These are phyloP conservation scores for Elaeis guineensis DNA, from an alignment of 176 grass and related monocot genomes.

Conservation along the genomic window DNA sequence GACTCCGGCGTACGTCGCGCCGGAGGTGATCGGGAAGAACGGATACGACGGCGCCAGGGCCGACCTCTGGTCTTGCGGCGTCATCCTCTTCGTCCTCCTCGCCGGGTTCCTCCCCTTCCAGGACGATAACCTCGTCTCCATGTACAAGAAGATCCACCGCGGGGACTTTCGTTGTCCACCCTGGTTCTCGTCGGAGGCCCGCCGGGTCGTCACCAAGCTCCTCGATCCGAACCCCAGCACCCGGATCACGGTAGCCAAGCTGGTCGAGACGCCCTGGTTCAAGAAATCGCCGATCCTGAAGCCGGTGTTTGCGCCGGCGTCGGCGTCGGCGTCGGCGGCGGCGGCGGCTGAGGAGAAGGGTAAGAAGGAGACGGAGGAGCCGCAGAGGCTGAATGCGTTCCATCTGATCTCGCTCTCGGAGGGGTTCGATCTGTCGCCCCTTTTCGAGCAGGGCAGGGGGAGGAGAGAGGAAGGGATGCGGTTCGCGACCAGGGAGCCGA, in stretches of 20 bases:
- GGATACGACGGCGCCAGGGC: constrained; percentile 51
- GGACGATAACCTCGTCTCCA: constrained; percentile 37
- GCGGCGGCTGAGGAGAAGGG: background rate
- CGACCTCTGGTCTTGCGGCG: constrained; percentile 46
- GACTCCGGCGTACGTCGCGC: constrained; percentile 41
- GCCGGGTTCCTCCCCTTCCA: constrained; percentile 32
- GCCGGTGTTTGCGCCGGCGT: background rate
- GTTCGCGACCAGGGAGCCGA: constrained; percentile 25
- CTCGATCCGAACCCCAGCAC: constrained; percentile 35
- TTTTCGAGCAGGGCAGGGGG: constrained; percentile 33
- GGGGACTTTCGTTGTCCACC: constrained; percentile 27
- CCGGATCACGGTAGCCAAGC: constrained; percentile 25
- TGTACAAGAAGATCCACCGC: constrained; percentile 46
- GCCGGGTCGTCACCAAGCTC: constrained; percentile 21
- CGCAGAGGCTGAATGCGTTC: constrained; percentile 41
- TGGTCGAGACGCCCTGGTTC: constrained; percentile 31
- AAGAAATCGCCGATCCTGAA: constrained; percentile 15
- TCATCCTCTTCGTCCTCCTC: constrained; percentile 58
- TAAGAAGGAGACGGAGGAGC: constrained; percentile 5
- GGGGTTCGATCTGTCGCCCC: constrained; percentile 42
- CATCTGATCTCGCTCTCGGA: constrained; percentile 40
- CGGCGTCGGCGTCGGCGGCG: background rate
- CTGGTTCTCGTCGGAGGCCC: constrained; percentile 30
- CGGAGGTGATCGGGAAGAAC: constrained; percentile 35
- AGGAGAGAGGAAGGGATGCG: constrained; percentile 1